Conservation (phyloP, 139 green algal species). For the Chlorella sp. region DNA sequence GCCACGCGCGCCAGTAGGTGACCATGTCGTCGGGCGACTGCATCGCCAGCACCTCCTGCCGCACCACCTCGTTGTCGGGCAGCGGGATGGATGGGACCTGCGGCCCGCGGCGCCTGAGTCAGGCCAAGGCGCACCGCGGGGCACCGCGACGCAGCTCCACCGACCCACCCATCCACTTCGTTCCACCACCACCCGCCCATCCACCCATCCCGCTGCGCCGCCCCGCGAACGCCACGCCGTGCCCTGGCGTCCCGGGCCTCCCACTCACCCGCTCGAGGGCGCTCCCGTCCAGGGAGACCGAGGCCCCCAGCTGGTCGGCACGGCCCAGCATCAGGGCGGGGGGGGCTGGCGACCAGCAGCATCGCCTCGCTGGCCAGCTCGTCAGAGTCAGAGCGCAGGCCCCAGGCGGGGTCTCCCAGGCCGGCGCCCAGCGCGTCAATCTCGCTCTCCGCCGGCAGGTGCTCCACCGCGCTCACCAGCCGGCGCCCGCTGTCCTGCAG, state of each 20-base stretch:
- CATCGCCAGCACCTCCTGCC: neutral
- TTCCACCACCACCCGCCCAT: no score
- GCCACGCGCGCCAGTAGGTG: neutral
- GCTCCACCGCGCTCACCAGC: neutral
- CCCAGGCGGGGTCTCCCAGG: neutral
- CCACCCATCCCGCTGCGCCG: no score
- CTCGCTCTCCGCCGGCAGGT: neutral
- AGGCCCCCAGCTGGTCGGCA: neutral
- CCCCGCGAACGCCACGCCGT: no score
- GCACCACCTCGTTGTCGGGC: conserved; percentile 1
- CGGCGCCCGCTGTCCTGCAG: neutral
- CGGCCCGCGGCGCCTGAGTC: neutral
- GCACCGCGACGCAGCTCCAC: no score
- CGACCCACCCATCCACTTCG: no score
- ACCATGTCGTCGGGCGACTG: conserved; percentile 6
- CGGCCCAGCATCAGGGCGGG: neutral
- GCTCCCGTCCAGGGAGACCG: conserved; percentile 3
- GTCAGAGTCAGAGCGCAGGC: neutral
- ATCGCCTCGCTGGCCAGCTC: neutral
- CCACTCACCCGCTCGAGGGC: no score
- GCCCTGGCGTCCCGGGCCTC: no score
- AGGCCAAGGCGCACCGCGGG: no score
- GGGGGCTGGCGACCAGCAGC: neutral
- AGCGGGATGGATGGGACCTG: neutral
- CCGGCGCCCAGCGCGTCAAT: neutral